A percentile compares a stretch with the other conserved stretches of the same genome.
Evolutionary conservation across 805 yeast genomes (phyloP).

Genomic region (Saturnispora hagleri): DNA sequence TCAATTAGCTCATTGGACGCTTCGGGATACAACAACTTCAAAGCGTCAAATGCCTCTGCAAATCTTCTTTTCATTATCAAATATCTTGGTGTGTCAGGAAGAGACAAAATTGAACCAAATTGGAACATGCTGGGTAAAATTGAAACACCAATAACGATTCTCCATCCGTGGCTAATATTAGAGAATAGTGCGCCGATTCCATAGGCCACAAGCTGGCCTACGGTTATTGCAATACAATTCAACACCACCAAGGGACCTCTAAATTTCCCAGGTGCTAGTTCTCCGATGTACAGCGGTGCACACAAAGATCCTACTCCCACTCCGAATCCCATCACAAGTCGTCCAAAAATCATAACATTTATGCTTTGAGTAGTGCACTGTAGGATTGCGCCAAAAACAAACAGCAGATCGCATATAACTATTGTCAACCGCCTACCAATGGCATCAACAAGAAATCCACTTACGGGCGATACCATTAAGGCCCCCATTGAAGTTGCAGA

Average conservation of each 20-base stretch:
- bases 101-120: slow-evolving; percentile 62
- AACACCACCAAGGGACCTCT: slow-evolving; percentile 87
- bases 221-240: slow-evolving; percentile 83
- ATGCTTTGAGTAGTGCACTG: slow-evolving; percentile 74
- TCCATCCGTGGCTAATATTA: slow-evolving; percentile 77
- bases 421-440: slow-evolving; percentile 80
- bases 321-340: slow-evolving; percentile 91
- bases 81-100: slow-evolving; percentile 94
- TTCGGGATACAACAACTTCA: slow-evolving; percentile 50
- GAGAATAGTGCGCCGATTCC: slow-evolving; percentile 84
- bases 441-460: slow-evolving; percentile 75
- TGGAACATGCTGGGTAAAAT: slow-evolving; percentile 81
- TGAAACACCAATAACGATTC: slow-evolving; percentile 81
- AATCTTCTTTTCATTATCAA: slow-evolving; percentile 61
- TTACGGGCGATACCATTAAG: slow-evolving; percentile 61
- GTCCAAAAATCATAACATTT: slow-evolving; percentile 87
- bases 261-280: slow-evolving; percentile 84
- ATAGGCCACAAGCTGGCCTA: slow-evolving; percentile 91
- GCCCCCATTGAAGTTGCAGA: slow-evolving; percentile 95
- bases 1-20: slow-evolving; percentile 57
- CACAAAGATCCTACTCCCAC: slow-evolving; percentile 91
- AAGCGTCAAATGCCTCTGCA: slow-evolving; percentile 58
- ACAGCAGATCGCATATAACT: slow-evolving; percentile 71
- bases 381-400: slow-evolving; percentile 73
- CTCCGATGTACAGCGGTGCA: slow-evolving; percentile 86